Evolutionary conservation across 2,329 filamentous ascomycete genomes (phyloP), one percentile per base, ranked within the genome.

Genomic region (Trichophaea hybrida): DNA sequence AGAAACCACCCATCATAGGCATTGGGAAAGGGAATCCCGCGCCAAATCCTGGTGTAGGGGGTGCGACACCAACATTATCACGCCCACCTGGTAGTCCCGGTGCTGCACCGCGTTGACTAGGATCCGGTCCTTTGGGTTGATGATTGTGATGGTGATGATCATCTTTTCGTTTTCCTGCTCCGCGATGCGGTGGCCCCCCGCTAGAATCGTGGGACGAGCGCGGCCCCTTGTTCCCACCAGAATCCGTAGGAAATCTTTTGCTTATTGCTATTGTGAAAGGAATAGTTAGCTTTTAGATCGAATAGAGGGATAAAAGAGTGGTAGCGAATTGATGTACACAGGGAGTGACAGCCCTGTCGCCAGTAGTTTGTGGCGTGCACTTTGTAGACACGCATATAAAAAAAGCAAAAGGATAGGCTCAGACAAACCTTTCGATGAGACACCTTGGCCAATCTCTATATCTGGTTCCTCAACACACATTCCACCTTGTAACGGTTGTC

Each of bases 361-460:
- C 48, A 24, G 15, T 51, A 15, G 38, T 15, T 15, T 43, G 38
- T 43, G n/a, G 48, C 31, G 31, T 51, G 52, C 59, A 31, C 24
- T 15, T 50, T 34, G 46, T 58, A 24, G 24, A 24, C 24, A 24
- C 24, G 33, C 43, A 55, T 44, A 40, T 33, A 43, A 17, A 40
- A 2, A 46, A 44, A 6, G 17, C 24, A 55, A 46, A 38, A 33
- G 40, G 32, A 40, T 44, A 8, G 48, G 55, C 31, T n/a, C 34
- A 31, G 12, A 53, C 35, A 84, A 84, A 38, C 82, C 88, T 76
- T 98, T 98, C 48, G 89, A 96, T 15, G 90, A 96, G 12, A 98
- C 94, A 59, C 93, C 93, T 15, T 91, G 90, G 57, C 93, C 93
- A 60, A 98, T 98, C 73, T 98, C 93, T 68, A 98, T 98, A 70